Conservation (phyloP, 768 basidiomycete genomes). For the Hypholoma fasciculare region DNA sequence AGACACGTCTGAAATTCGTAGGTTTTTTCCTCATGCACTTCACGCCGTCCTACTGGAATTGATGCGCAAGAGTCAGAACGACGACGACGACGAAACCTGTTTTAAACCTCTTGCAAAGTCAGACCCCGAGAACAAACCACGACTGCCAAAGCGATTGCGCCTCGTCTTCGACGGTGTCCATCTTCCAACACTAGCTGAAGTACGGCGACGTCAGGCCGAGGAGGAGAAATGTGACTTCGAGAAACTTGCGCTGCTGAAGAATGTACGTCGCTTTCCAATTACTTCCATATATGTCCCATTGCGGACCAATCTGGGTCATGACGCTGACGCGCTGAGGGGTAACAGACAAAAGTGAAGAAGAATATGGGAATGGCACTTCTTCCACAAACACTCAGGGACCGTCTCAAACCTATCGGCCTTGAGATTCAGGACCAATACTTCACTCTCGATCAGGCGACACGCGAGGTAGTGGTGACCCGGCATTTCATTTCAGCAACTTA, state of each 20-base stretch:
- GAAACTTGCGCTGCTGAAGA: neutral
- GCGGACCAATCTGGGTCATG: neutral
- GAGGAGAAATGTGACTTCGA: neutral
- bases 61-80: too few relatives aligned
- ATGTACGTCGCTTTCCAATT: neutral
- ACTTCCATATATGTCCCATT: neutral
- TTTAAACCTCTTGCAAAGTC: too few relatives aligned
- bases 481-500: slow-evolving; percentile 28
- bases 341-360: slow-evolving; percentile 11
- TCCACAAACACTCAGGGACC: slow-evolving; percentile 5
- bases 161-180: too few relatives aligned
- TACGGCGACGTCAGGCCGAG: neutral
- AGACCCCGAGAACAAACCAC: too few relatives aligned
- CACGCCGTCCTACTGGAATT: too few relatives aligned
- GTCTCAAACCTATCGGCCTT: slow-evolving; percentile 22
- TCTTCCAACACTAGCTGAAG: too few relatives aligned
- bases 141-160: too few relatives aligned
- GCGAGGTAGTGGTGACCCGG: slow-evolving; percentile 27
- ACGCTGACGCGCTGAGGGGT: neutral
- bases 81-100: too few relatives aligned
- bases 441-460: slow-evolving; percentile 20
- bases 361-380: slow-evolving; percentile 4
- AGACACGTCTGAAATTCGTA: too few relatives aligned
- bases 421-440: slow-evolving; percentile 20
- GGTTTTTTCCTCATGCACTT: too few relatives aligned